Percentiles rank a stretch among this genome's conserved stretches.
Conservation (phyloP, 1,284 basidiomycete genomes). For the Stygiomarasmius scandens region DNA sequence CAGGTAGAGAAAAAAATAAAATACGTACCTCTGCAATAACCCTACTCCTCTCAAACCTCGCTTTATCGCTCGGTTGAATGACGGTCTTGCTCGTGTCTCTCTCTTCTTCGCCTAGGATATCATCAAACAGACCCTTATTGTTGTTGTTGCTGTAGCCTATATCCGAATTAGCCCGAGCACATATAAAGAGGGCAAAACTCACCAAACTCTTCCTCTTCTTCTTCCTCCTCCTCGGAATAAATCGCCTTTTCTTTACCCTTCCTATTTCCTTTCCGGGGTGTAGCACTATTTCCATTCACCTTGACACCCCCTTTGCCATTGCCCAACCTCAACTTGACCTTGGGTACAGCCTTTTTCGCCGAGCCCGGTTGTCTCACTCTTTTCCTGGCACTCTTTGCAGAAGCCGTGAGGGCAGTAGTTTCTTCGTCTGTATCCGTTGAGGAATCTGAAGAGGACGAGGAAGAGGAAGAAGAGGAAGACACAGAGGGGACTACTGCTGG, state of each 20-base stretch:
- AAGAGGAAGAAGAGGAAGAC: constrained; percentile 3
- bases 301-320: constrained; percentile 34
- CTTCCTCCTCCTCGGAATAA: too few species aligned
- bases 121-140: constrained; percentile 75
- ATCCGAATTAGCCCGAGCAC: not conserved
- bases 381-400: not conserved
- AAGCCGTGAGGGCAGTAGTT: constrained; percentile 33
- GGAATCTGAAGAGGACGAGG: constrained; percentile 20
- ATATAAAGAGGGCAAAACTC: too few species aligned
- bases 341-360: not conserved
- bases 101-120: constrained; percentile 71
- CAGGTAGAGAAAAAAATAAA: not conserved
- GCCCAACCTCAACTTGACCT: constrained; percentile 30
- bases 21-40: constrained; percentile 66
- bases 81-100: constrained; percentile 78
- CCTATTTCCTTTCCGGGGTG: constrained; percentile 59
- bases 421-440: constrained; percentile 43
- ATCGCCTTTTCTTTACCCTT: constrained; percentile 7
- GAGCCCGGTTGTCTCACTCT: constrained; percentile 4
- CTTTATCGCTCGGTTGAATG: constrained; percentile 70
- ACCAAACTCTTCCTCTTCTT: constrained; percentile 21
- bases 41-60: constrained; percentile 76
- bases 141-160: not conserved
- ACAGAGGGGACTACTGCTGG: constrained; percentile 22
- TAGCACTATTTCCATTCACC: too few species aligned